Conservation (phyloP, 139 green algal species). For the Tetraselmis chui region DNA sequence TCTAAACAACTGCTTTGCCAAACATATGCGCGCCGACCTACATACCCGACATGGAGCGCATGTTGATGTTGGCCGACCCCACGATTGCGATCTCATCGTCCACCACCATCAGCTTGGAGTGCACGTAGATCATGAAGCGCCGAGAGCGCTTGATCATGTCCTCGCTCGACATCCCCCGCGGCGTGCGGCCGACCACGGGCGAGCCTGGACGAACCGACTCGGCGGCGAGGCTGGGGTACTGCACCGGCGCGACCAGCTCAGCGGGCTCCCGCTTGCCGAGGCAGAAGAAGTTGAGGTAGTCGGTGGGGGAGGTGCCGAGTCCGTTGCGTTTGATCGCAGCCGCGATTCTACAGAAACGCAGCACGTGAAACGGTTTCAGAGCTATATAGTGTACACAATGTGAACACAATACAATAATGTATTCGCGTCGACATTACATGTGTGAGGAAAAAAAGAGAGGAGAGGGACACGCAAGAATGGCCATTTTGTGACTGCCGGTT, state of each 20-base stretch:
- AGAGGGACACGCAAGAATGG: too few relatives aligned
- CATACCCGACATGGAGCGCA: conserved; percentile 46
- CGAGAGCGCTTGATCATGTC: conserved; percentile 8
- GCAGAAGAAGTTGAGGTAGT: conserved; percentile 65
- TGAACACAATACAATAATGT: too few relatives aligned
- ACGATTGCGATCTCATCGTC: conserved; percentile 50
- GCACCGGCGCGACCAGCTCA: background rate
- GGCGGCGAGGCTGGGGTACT: background rate
- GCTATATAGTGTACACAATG: too few relatives aligned
- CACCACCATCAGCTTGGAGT: conserved; percentile 49
- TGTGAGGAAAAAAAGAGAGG: too few relatives aligned
- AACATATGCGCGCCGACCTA: too few relatives aligned
- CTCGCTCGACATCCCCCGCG: conserved; percentile 1
- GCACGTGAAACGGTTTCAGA: too few relatives aligned
- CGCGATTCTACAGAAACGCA: conserved; percentile 1
- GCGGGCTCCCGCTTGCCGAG: conserved; percentile 34
- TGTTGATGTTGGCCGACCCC: conserved; percentile 61
- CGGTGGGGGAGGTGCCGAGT: conserved; percentile 26
- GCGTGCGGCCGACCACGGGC: background rate
- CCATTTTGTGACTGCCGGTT: too few relatives aligned
- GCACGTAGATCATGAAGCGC: conserved; percentile 57
- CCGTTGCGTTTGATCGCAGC: conserved; percentile 5
- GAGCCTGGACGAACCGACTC: conserved; percentile 11
- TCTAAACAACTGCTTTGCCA: too few relatives aligned
- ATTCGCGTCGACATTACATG: too few relatives aligned